Conservation (phyloP, 2,329 filamentous ascomycete genomes). For the Aspergillus fumigatus region DNA sequence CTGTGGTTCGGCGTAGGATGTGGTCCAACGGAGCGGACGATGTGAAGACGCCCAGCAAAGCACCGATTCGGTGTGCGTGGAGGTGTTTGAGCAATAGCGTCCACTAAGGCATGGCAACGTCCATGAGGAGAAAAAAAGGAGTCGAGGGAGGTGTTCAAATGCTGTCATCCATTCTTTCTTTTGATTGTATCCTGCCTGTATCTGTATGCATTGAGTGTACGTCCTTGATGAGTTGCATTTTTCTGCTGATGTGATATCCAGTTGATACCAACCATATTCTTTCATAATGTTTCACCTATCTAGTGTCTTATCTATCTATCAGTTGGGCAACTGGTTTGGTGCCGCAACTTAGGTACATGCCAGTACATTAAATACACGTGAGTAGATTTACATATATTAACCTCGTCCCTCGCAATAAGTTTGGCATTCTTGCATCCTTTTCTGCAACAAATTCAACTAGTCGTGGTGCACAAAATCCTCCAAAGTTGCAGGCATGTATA, state of each 20-base stretch:
- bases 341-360: background rate
- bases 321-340: background rate
- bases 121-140: background rate
- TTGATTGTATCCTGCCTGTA: conserved; percentile 4
- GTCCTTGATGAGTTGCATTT: conserved; percentile 5
- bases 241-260: conserved; percentile 1
- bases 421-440: too few species aligned
- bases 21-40: background rate
- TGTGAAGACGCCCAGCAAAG: background rate
- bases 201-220: conserved; percentile 11
- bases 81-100: background rate
- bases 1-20: background rate
- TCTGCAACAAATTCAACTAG: background rate
- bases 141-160: background rate
- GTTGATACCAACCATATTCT: background rate
- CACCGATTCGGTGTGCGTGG: background rate
- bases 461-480: background rate
- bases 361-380: too few species aligned
- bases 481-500: background rate
- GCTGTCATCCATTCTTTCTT: background rate
- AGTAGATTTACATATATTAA: too few species aligned
- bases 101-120: background rate
- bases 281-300: too few species aligned
- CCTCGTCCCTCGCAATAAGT: too few species aligned
- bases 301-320: background rate